Evolutionary conservation across 2,329 filamentous ascomycete species (phyloP).

Genomic region (Emericellopsis atlantica): DNA sequence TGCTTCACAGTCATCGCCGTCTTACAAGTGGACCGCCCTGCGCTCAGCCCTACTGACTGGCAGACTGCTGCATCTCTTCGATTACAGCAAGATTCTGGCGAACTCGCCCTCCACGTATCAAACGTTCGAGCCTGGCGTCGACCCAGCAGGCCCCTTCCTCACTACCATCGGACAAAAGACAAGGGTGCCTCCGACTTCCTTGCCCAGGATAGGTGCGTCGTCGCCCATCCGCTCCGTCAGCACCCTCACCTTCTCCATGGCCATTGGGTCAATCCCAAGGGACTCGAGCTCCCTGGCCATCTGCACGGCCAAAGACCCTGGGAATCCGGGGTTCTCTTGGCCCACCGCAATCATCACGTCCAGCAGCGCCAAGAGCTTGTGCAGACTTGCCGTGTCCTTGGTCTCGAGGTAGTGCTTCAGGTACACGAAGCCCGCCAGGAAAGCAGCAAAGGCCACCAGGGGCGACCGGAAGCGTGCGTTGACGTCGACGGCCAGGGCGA

Average conservation of each 20-base stretch:
- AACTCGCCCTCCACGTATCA: too few species aligned
- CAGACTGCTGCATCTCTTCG: too few species aligned
- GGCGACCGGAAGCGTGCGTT: constrained; percentile 45
- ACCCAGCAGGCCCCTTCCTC: neutral
- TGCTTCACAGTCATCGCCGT: too few species aligned
- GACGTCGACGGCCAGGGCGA: constrained; percentile 35
- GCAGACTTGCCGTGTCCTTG: constrained; percentile 30
- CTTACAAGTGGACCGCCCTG: too few species aligned
- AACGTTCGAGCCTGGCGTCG: too few species aligned
- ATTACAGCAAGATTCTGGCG: too few species aligned
- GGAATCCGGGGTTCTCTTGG: neutral
- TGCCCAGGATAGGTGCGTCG: neutral
- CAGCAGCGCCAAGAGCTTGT: constrained; percentile 54
- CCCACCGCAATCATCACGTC: constrained; percentile 37
- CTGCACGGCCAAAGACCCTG: constrained; percentile 55
- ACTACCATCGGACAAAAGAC: neutral
- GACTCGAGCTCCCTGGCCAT: constrained; percentile 51
- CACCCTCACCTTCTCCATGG: constrained; percentile 10
- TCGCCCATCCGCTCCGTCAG: neutral
- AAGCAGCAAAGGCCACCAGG: constrained; percentile 58
- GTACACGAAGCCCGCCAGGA: constrained; percentile 59
- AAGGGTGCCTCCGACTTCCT: neutral
- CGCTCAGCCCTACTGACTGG: too few species aligned
- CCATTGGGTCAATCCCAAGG: constrained; percentile 11
- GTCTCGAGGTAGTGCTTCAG: constrained; percentile 56